Base-by-base conservation (phyloP, 192 early-diverging fungal genomes). In the Coemansia sp. region DNA sequence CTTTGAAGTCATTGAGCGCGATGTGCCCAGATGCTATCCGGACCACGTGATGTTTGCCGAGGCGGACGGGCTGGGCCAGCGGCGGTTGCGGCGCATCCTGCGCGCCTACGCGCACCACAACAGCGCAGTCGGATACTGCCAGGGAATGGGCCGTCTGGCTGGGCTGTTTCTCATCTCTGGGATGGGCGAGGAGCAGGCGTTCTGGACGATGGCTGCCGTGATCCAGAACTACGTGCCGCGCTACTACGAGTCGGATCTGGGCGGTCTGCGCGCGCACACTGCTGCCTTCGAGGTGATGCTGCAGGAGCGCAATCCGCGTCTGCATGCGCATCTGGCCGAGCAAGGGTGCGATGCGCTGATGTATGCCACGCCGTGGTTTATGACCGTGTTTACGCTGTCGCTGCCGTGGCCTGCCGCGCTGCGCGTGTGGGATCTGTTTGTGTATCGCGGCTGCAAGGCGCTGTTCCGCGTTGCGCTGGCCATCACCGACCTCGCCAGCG, bases 321-420 rank as follows among this genome's bases (percentile, higher is more conserved):
- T 96, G 65, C 86, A 89, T 9, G 82, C 77, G 19, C 90, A 95
- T 69, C 68, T 96, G 81, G 84, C 81, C 12, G 68, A 82, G 43
- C 89, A 95, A 63, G 92, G 92, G 43, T 87, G 95, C 41, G 81
- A 86, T 23, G 93, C 93, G 6, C 73, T 97, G 42, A 95, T 93
- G 91, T 98, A 94, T 52, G 90, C 93, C 32, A 91, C 96, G 5
- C 91, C 92, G 40, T 98, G 96, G 96, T 96, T 97, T 63, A 79
- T 98, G 78, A 96, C 96, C 0, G 72, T 92, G 6, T 98, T 92
- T 65, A 97, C 94, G 5, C 84, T 91, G 81, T 81, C 90, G 15
- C 75, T 97, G 44, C 95, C 95, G 16, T 98, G 96, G 96, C 77
- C 86, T 4, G 86, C 93, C 3, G 93, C 92, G 2, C 79, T 98